Conservation (phyloP, 345 rosid species). For the Mangifera indica region DNA sequence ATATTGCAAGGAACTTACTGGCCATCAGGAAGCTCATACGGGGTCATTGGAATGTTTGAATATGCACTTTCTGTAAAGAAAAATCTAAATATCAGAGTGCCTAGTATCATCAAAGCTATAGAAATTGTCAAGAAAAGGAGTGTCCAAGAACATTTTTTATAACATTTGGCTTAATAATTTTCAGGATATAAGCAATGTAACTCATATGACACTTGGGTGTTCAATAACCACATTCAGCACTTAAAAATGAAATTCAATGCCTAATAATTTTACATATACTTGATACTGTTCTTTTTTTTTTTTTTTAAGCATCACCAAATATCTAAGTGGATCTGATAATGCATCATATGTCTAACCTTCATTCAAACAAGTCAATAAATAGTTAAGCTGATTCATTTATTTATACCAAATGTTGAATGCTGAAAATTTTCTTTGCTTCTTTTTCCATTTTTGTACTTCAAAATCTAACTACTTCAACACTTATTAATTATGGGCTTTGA, state of each 20-base stretch:
- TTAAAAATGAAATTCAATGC: not conserved
- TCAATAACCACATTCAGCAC: conserved; percentile 1
- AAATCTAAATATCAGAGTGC: conserved; percentile 20
- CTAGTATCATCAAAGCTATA: not conserved
- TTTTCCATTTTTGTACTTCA: not conserved
- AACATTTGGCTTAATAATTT: not conserved
- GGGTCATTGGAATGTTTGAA: conserved; percentile 95
- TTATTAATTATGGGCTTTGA: too few relatives aligned
- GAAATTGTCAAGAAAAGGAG: not conserved
- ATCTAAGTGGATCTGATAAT: not conserved
- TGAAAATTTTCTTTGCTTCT: not conserved
- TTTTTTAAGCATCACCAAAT: not conserved
- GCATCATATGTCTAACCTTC: not conserved
- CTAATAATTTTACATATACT: not conserved
- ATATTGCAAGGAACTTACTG: conserved; percentile 61
- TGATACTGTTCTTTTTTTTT: not conserved
- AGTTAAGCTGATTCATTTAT: not conserved
- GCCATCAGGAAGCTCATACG: conserved; percentile 99
- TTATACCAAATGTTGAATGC: not conserved
- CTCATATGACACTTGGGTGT: not conserved
- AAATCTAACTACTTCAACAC: not conserved
- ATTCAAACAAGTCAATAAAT: not conserved
- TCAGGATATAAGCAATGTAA: not conserved
- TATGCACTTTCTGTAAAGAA: conserved; percentile 67
- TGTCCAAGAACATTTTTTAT: not conserved